A percentile compares a stretch with the other conserved stretches of the same genome.
Evolutionary conservation across 164 flowering plant species (phyloP).

Genomic region (Macadamia tetraphylla): DNA sequence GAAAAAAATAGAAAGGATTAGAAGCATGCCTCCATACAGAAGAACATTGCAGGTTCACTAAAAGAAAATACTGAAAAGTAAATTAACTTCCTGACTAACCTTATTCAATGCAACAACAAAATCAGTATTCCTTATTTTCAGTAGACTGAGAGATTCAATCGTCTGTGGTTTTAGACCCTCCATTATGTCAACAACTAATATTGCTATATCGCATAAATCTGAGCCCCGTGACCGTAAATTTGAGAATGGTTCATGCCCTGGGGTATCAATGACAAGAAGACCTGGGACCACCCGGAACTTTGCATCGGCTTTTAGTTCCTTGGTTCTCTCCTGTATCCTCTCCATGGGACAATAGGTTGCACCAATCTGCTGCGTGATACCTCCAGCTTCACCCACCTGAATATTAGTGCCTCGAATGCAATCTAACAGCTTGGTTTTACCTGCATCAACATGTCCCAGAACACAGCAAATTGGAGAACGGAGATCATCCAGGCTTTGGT

Average conservation of each 20-base stretch:
- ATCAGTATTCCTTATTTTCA: constrained; percentile 91
- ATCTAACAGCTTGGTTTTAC: constrained; percentile 95
- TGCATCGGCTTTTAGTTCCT: constrained; percentile 92
- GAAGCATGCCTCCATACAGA: not conserved
- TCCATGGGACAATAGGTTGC: constrained; percentile 93
- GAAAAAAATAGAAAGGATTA: constrained; percentile 1
- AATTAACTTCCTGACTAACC: constrained; percentile 30
- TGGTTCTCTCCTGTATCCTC: constrained; percentile 89
- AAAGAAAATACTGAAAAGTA: not conserved
- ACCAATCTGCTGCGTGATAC: constrained; percentile 99
- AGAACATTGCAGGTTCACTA: not conserved
- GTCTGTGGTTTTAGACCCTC: constrained; percentile 98
- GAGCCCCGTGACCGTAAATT: constrained; percentile 96
- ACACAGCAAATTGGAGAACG: constrained; percentile 99
- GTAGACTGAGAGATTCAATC: constrained; percentile 88
- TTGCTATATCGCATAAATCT: constrained; percentile 94
- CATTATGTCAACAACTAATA: constrained; percentile 97
- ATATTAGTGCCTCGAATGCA: constrained; percentile 97
- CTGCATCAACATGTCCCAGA: constrained; percentile 99
- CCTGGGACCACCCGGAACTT: constrained; percentile 79
- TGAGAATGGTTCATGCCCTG: constrained; percentile 94
- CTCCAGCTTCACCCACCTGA: constrained; percentile 99
- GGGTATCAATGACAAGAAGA: constrained; percentile 91
- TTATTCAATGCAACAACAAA: constrained; percentile 94
- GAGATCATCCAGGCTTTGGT: constrained; percentile 46